A percentile compares a stretch with the other conserved stretches of the same genome.
Conservation (phyloP, 371 early-diverging fungal species). For the Mortierella sp. region DNA sequence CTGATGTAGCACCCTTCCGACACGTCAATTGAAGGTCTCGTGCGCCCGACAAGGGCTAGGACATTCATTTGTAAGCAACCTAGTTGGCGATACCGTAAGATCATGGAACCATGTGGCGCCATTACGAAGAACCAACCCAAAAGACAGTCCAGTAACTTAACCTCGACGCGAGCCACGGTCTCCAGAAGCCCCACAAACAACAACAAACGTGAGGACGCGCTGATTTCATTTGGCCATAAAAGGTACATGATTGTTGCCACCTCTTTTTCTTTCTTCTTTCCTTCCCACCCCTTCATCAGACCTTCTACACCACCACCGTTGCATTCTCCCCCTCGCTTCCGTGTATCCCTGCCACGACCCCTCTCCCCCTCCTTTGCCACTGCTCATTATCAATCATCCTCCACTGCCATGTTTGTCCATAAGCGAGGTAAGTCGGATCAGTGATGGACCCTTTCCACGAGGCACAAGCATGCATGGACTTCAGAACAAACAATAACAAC, state of each 20-base stretch:
- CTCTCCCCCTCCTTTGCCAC: neutral
- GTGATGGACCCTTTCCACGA: neutral
- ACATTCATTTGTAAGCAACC: too few relatives aligned
- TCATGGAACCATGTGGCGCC: too few relatives aligned
- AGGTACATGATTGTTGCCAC: neutral
- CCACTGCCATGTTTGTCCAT: constrained; percentile 69
- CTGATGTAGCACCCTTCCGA: too few relatives aligned
- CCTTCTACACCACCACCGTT: neutral
- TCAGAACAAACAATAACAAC: neutral
- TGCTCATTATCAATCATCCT: constrained; percentile 17
- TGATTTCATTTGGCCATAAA: constrained; percentile 19
- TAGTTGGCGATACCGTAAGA: too few relatives aligned
- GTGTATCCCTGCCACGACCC: neutral
- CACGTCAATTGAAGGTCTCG: too few relatives aligned
- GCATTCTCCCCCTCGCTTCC: neutral
- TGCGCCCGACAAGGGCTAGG: too few relatives aligned
- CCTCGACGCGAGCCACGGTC: neutral
- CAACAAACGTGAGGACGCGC: neutral
- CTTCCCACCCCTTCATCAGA: constrained; percentile 5
- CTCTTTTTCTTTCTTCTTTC: constrained; percentile 10
- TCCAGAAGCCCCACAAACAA: neutral
- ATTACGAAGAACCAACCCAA: too few relatives aligned
- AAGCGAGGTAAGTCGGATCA: constrained; percentile 69
- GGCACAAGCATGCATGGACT: neutral
- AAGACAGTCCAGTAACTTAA: constrained; percentile 10